Evolutionary conservation across 1,139 yeast genomes (phyloP), one percentile per base, ranked within the genome.

Genomic region (Yamadazyma trypodendri): DNA sequence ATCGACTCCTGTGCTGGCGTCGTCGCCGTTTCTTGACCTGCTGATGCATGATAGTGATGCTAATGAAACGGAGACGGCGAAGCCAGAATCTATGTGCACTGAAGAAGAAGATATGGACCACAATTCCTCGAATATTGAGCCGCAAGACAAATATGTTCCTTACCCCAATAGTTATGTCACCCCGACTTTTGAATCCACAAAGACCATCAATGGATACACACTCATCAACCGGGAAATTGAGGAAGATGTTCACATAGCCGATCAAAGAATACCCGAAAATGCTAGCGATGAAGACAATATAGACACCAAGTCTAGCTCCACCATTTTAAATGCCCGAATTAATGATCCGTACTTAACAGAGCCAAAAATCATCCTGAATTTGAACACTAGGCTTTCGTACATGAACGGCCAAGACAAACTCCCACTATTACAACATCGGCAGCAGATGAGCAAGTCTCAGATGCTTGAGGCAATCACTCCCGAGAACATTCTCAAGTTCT

Each of bases 201-300:
- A 52, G 4, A 42, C 57, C 4, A 52, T 65, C 16, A 60, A 63
- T 37, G 72, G 72, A 2, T 68, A 57, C 46, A 61, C 50, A 34
- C 63, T 69, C 41, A 58, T 68, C 13, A 58, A 60, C 36, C 58
- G 61, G n/a, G 42, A 45, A 42, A 36, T 46, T 1, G 39, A 43
- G 11, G 56, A 48, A 2, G 61, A 59, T 39, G 47, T 61, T 4
- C 75, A 69, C 46, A 47, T 68, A 25, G 75, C 66, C 1, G 75
- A 69, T 47, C 65, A 62, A 39, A 53, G 75, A 28, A 68, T 68
- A 28, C 35, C n/a, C 5, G 35, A 36, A 11, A 70, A 68, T 2
- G 72, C 70, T 0, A 57, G 50, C 3, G 35, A 32, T 14, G 71
- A 69, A 2, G 72, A 71, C 1, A 58, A 50, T 3, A 60, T 57